phyloP scores from a whole-genome alignment of 1,284 basidiomycete species.

The Sporisorium reilianum region DNA sequence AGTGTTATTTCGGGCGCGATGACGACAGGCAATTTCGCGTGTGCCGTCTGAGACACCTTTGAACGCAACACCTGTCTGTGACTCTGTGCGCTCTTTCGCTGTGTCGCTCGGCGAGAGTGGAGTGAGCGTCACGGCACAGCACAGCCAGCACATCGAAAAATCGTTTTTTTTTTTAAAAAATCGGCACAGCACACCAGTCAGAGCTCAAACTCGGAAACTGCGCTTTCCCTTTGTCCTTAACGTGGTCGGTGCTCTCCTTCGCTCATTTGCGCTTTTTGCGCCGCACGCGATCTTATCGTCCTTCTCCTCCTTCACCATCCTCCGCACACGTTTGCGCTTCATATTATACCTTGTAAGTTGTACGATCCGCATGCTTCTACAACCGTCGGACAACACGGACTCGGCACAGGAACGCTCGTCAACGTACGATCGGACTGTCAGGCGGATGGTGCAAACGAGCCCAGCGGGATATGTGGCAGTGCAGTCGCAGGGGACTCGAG shows the following conservation, averaged over 20 bases:
- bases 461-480: neutral
- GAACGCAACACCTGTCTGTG: neutral
- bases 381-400: neutral
- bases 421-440: neutral
- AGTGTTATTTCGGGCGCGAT: neutral
- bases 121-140: conserved; percentile 7
- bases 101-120: neutral
- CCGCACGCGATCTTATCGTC: conserved; percentile 16
- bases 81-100: neutral
- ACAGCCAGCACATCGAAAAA: conserved; percentile 1
- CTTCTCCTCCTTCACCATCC: conserved; percentile 12
- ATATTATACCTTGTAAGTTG: conserved; percentile 7
- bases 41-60: conserved; percentile 4
- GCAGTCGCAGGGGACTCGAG: neutral
- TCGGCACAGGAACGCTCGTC: neutral
- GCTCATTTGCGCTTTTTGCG: conserved; percentile 9
- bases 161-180: neutral
- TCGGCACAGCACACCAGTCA: neutral
- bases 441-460: neutral
- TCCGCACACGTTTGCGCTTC: conserved; percentile 3
- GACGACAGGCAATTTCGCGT: neutral
- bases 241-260: conserved; percentile 7
- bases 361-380: neutral
- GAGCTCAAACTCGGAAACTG: neutral
- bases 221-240: neutral